These are phyloP conservation scores for Triangularia setosa DNA, from an alignment of 2,329 filamentous ascomycete genomes.

Conservation along the genomic window DNA sequence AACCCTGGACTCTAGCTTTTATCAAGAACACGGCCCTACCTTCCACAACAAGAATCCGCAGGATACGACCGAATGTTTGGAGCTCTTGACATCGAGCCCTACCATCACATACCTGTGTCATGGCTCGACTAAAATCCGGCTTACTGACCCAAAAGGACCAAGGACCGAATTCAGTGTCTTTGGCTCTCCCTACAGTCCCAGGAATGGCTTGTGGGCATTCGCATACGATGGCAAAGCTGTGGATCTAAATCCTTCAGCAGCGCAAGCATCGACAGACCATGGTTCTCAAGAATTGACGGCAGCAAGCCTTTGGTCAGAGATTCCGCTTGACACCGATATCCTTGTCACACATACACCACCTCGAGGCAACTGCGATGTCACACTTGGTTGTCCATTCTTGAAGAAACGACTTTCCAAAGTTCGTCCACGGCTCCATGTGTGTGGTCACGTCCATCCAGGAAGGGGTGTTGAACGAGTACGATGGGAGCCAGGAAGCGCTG, in stretches of 20 bases:
- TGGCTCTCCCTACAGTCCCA: conserved; percentile 64
- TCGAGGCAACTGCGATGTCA: conserved; percentile 53
- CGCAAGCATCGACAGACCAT: background rate
- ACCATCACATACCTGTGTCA: conserved; percentile 65
- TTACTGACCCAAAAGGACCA: conserved; percentile 53
- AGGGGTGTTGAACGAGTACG: conserved; percentile 59
- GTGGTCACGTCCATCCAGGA: conserved; percentile 68
- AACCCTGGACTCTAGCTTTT: conserved; percentile 64
- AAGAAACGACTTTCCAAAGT: conserved; percentile 54
- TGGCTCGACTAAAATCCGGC: conserved; percentile 47
- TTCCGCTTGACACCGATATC: conserved; percentile 61
- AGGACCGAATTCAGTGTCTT: conserved; percentile 63
- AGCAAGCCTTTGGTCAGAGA: conserved; percentile 51
- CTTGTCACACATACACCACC: conserved; percentile 70
- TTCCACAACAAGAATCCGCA: conserved; percentile 57
- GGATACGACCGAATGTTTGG: conserved; percentile 49
- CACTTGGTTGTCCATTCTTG: conserved; percentile 59
- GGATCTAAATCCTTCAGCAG: background rate
- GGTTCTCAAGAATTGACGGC: conserved; percentile 2
- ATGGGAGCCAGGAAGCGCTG: conserved; percentile 51
- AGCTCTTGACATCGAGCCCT: conserved; percentile 49
- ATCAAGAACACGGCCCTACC: conserved; percentile 45
- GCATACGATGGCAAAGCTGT: conserved; percentile 45
- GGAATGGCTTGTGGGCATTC: conserved; percentile 61
- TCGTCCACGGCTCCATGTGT: conserved; percentile 62